Conservation (phyloP, 345 rosid species). For the rapeseed (Brassica napus) region Da-Ae NC_063439.1:4392501-4393000, state of each 20-base stretch:
- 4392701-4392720: constrained; percentile 36
- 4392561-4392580: constrained; percentile 58
- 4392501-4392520: constrained; percentile 42
- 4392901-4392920: constrained; percentile 31
- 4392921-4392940: constrained; percentile 25
- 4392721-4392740: constrained; percentile 61
- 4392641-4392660: neutral
- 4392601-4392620: constrained; percentile 53
- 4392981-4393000: too few species aligned
- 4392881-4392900: constrained; percentile 29
- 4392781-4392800: constrained; percentile 38
- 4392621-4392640: constrained; percentile 46
- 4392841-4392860: constrained; percentile 38
- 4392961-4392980: too few species aligned
- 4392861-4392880: constrained; percentile 33
- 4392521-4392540: constrained; percentile 44
- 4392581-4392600: constrained; percentile 53
- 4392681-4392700: neutral
- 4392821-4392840: constrained; percentile 33
- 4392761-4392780: constrained; percentile 62
- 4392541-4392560: constrained; percentile 49
- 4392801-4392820: constrained; percentile 38
- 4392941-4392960: too few species aligned
- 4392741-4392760: constrained; percentile 64
- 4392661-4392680: neutral